A percentile compares a stretch with the other conserved stretches of the same genome.
phyloP scores from a whole-genome alignment of 805 yeast genomes.

The Jamesozyma rosinii region DNA sequence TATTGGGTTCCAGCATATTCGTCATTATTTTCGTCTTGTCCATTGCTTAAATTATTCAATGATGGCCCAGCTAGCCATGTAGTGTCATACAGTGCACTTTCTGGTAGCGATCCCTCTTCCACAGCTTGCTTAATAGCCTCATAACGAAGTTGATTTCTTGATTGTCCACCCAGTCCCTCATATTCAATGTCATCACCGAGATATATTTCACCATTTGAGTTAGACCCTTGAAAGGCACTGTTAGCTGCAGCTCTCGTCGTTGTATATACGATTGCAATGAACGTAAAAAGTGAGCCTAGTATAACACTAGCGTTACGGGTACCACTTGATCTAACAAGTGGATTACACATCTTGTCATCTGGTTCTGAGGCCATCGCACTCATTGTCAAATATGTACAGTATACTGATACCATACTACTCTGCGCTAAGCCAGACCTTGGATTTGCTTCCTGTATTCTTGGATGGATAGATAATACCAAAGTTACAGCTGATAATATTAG shows the following conservation, averaged over 20 bases:
- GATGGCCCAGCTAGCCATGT: constrained; percentile 37
- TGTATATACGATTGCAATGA: constrained; percentile 91
- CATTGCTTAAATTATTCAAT: constrained; percentile 10
- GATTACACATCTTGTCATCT: constrained; percentile 87
- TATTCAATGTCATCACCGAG: constrained; percentile 30
- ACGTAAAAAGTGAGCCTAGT: constrained; percentile 87
- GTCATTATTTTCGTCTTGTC: constrained; percentile 31
- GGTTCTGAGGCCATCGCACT: constrained; percentile 95
- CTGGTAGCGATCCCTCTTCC: constrained; percentile 92
- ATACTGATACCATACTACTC: constrained; percentile 87
- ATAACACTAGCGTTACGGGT: constrained; percentile 84
- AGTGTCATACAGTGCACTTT: constrained; percentile 73
- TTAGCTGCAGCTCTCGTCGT: constrained; percentile 94
- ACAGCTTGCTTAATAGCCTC: constrained; percentile 90
- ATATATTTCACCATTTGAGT: constrained; percentile 30
- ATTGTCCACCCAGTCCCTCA: constrained; percentile 36
- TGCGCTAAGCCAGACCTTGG: constrained; percentile 96
- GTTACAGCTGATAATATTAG: constrained; percentile 54
- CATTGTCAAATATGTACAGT: constrained; percentile 83
- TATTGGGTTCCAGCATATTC: constrained; percentile 71
- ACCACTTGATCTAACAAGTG: constrained; percentile 78
- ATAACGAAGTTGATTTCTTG: constrained; percentile 63
- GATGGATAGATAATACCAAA: constrained; percentile 66
- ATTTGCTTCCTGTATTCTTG: constrained; percentile 80
- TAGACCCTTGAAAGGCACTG: constrained; percentile 47